A percentile compares a stretch with the other conserved stretches of the same genome.
phyloP scores from a whole-genome alignment of 2,329 filamentous ascomycete genomes.

The Colletotrichum theobromicola region DNA sequence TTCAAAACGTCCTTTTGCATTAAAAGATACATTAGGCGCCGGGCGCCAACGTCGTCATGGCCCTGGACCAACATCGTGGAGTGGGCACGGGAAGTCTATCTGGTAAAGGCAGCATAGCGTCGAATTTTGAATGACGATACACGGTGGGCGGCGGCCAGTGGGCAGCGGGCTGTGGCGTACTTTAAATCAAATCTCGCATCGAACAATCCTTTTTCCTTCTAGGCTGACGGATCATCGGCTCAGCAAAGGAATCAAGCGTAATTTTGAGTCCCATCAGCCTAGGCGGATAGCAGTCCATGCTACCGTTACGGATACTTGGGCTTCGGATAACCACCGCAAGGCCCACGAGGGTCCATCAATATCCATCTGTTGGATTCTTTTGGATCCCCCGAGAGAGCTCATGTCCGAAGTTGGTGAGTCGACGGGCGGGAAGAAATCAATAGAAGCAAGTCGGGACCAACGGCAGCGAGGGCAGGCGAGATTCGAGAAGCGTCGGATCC shows the following conservation, averaged over 20 bases:
- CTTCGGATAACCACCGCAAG: not conserved
- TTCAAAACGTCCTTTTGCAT: not conserved
- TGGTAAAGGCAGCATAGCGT: not conserved
- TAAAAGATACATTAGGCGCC: not conserved
- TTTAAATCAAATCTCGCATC: slow-evolving; percentile 10
- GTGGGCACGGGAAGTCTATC: slow-evolving; percentile 16
- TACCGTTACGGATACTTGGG: not conserved
- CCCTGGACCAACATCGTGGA: not conserved
- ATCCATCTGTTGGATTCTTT: not conserved
- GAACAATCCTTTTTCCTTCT: not conserved
- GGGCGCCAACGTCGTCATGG: not conserved
- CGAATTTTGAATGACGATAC: not conserved
- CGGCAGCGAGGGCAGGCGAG: not conserved
- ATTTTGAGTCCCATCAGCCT: not conserved
- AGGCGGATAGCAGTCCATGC: not conserved
- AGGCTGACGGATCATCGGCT: not conserved
- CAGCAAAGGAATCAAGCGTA: not conserved
- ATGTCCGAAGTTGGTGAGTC: not conserved
- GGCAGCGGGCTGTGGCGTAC: not conserved
- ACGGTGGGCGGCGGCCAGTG: not conserved
- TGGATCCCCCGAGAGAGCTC: not conserved
- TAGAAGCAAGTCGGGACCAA: not conserved
- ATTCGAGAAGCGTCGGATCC: not conserved
- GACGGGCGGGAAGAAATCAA: not conserved
- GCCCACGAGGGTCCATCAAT: not conserved